Base-by-base conservation (phyloP, 148 eudicot genomes). In the Amaranthus cruentus region DNA sequence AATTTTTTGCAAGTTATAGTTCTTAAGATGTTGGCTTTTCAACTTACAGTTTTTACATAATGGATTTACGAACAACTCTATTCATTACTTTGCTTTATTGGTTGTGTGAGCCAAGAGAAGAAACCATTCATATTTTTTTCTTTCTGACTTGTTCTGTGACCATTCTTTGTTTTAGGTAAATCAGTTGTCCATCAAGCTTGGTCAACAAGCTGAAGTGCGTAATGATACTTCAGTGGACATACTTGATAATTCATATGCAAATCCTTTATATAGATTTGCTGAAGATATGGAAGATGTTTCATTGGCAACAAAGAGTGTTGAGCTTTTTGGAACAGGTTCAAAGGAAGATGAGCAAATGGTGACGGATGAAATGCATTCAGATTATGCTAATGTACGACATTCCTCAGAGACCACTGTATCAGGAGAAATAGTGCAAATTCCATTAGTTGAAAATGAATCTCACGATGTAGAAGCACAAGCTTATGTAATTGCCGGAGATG, bases 341-440 rank as follows among this genome's bases (percentile, higher is more conserved):
- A 14, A 66, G n/a, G 63, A 59, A 65, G 78, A 70, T 66, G 81
- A 75, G 77, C 72, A 58, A 76, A 54, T 55, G 42, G 62, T 63
- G 46, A 80, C 28, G 54, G 79, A 80, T 73, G 60, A 75, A 68
- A 13, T 73, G 56, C 60, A 75, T 68, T 59, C 60, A 4, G 79
- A 80, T 0, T 69, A 76, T 58, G 76, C 73, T 59, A 18, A 47
- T 73, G 44, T 71, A 55, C 80, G 71, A 21, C 79, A 77, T 28
- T 71, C 89, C 28, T 79, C 85, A 42, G 88, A 81, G 53, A 81
- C 78, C 55, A 74, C 83, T 9, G 80, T 79, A 48, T 77, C 84
- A 47, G 90, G 86, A 71, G 96, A 89, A 87, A 89, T 88, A 74
- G 91, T 82, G 81, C 98, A 91, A 75, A 86, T 91, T 73, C 86